Evolutionary conservation across 208 protist genomes (phyloP).

Genomic region (Naegleria lovaniensis): DNA sequence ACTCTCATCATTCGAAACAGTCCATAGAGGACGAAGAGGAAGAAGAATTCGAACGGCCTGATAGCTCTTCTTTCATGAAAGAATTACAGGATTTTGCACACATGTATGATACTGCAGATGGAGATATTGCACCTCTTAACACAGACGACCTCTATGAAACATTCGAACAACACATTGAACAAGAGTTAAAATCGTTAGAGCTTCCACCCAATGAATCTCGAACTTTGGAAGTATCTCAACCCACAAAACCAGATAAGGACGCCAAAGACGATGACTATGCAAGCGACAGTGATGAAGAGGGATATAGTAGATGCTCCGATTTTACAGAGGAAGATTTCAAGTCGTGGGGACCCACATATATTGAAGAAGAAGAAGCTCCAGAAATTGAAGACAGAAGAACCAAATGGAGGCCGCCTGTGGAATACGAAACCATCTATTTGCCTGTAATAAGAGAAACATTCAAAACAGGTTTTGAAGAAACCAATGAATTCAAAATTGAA

Average conservation of each 20-base stretch:
- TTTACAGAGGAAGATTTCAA: neutral
- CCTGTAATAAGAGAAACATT: constrained; percentile 75
- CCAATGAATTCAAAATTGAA: constrained; percentile 79
- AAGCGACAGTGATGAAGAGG: constrained; percentile 1
- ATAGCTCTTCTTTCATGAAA: neutral
- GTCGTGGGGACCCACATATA: neutral
- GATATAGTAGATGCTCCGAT: neutral
- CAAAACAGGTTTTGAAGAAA: constrained; percentile 84
- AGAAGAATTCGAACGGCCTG: neutral
- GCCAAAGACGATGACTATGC: neutral
- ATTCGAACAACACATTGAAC: neutral
- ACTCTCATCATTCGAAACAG: neutral
- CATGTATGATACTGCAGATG: neutral
- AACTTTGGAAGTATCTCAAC: neutral
- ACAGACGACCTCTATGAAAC: neutral
- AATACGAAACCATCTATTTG: constrained; percentile 76
- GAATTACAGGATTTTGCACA: neutral
- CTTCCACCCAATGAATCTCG: neutral
- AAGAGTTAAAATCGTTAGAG: neutral
- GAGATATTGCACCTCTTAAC: neutral
- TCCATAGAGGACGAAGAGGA: neutral
- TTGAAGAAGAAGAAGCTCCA: neutral
- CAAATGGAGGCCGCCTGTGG: constrained; percentile 36
- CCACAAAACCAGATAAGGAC: neutral
- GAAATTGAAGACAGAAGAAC: neutral